Base-by-base conservation (phyloP, 768 basidiomycete genomes). In the Paxillus involutus region DNA sequence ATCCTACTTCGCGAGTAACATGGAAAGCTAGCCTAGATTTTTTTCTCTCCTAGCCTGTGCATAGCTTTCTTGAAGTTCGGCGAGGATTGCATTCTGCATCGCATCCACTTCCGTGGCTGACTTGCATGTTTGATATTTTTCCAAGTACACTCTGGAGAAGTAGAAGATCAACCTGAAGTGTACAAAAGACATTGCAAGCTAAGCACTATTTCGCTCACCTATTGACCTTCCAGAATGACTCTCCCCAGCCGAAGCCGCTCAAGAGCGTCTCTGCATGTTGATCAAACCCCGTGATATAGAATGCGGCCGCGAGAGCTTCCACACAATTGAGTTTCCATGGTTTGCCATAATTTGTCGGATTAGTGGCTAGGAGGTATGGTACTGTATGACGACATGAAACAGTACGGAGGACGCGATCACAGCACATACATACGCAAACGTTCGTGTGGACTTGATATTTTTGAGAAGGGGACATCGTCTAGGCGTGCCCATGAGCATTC, bases 401-500 rank as follows among this genome's bases (percentile, higher is more conserved):
- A n/a, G 19, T 7, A n/a, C 21, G 8, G 42, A 33, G 10, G n/a
- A 42, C 4, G 40, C 44, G 13, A 42, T n/a, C 19, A 19, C 12
- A 47, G 12, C 19, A 52, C 41, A 10, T 0, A 80, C 92, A 57
- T 63, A 97, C 95, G 65, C 42, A 98, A 67, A 9, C 97, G 81
- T 75, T 99, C 97, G 61, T 98, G 81, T 1, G 96, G 94, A 59
- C 91, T 93, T 6, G 89, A 80, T 58, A 98, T 96, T 74, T 98
- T 98, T 47, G 79, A 76, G 66, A 97, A 99, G 1, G 97, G 97
- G 8, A 99, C 87, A 52, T 98, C 97, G 44, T 92, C 92, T 8
- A 98, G 72, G 19, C 94, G 82, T 1, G 97, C 96, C 97, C 97
- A 99, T 4, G 93, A 96, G 68, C 96, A 98, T 67, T 99, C 97